Percentiles rank a stretch among this genome's conserved stretches.
Conservation (phyloP, 768 basidiomycete species). For the Russula compacta region DNA sequence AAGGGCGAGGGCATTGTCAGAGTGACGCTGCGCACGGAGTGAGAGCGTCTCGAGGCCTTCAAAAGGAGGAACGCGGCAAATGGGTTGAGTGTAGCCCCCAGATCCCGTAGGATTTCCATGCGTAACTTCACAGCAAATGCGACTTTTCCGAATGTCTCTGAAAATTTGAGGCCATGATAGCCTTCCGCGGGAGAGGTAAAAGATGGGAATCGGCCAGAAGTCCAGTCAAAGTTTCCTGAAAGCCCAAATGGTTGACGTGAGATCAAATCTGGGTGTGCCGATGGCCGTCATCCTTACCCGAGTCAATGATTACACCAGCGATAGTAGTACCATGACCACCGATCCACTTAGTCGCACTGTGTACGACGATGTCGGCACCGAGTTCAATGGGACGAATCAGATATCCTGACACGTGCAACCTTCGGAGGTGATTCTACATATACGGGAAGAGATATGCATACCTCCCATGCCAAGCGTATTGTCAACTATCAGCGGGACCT, state of each 20-base stretch:
- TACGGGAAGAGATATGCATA: not conserved
- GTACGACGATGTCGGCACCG: slow-evolving; percentile 74
- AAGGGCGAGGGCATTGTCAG: slow-evolving; percentile 58
- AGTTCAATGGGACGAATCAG: slow-evolving; percentile 59
- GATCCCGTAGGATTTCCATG: slow-evolving; percentile 51
- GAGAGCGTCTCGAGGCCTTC: slow-evolving; percentile 73
- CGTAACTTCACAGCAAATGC: slow-evolving; percentile 65
- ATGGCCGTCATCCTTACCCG: slow-evolving; percentile 32
- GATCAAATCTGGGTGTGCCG: not conserved
- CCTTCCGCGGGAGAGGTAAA: slow-evolving; percentile 71
- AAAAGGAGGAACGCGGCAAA: slow-evolving; percentile 67
- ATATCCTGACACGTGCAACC: slow-evolving; percentile 31
- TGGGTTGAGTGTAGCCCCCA: slow-evolving; percentile 59
- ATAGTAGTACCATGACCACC: slow-evolving; percentile 76
- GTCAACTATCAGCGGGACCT: slow-evolving; percentile 73
- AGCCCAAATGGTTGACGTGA: not conserved
- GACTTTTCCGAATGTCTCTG: slow-evolving; percentile 53
- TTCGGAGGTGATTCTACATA: not conserved
- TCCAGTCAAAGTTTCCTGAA: slow-evolving; percentile 66
- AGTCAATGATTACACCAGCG: slow-evolving; percentile 65
- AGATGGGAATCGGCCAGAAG: slow-evolving; percentile 59
- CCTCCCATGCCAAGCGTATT: slow-evolving; percentile 73
- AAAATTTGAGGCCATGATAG: slow-evolving; percentile 63
- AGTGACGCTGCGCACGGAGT: slow-evolving; percentile 62
- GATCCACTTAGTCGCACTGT: slow-evolving; percentile 82